These are phyloP conservation scores for Umbellularia californica DNA, from an alignment of 164 flowering plant genomes.

Conservation along the genomic window DNA sequence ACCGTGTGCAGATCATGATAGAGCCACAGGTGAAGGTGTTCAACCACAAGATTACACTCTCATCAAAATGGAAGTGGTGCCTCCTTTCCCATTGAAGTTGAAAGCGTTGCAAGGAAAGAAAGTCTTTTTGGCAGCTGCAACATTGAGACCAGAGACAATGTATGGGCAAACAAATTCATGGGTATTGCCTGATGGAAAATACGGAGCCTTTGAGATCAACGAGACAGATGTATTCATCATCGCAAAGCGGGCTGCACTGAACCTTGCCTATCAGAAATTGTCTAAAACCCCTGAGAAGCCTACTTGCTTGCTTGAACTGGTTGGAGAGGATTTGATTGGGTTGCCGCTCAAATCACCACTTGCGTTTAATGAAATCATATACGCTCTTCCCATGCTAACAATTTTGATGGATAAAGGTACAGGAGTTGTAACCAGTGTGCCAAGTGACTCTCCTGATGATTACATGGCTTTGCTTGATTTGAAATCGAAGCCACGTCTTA, in stretches of 20 bases:
- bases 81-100: constrained; percentile 67
- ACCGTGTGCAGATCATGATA: constrained; percentile 95
- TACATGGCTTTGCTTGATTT: constrained; percentile 70
- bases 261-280: constrained; percentile 75
- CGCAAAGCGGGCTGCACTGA: constrained; percentile 71
- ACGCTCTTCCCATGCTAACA: constrained; percentile 79
- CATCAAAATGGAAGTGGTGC: constrained; percentile 81
- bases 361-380: constrained; percentile 45
- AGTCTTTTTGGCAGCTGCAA: constrained; percentile 82
- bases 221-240: constrained; percentile 72
- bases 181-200: constrained; percentile 86
- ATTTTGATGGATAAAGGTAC: constrained; percentile 75
- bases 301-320: constrained; percentile 68
- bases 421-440: constrained; percentile 90
- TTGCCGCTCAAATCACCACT: constrained; percentile 66
- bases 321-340: constrained; percentile 82
- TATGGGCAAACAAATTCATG: constrained; percentile 90
- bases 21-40: constrained; percentile 91
- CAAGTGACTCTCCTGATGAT: constrained; percentile 94
- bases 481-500: constrained; percentile 60
- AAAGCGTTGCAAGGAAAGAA: constrained; percentile 61
- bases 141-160: constrained; percentile 93
- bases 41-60: constrained; percentile 86
- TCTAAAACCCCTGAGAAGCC: constrained; percentile 66
- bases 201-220: constrained; percentile 85